Percentiles rank a stretch among this genome's conserved stretches.
Conservation (phyloP, 768 basidiomycete species). For the Leucocoprinus leucothites region DNA sequence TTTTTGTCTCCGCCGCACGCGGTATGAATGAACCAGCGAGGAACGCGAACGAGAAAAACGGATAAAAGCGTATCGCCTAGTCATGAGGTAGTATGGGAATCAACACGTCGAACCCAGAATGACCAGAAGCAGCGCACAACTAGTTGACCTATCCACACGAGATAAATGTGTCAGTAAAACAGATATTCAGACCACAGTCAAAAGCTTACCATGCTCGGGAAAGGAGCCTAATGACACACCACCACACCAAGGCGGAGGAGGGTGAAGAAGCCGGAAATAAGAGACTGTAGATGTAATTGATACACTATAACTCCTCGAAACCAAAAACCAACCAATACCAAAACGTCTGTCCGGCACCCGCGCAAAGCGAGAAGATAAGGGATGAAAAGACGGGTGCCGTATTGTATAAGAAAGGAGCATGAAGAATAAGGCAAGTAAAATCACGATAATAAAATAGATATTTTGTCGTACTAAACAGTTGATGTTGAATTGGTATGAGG, state of each 20-base stretch:
- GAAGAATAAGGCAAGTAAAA: slow-evolving; percentile 10
- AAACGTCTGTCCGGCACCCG: slow-evolving; percentile 8
- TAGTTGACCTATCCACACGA: no score
- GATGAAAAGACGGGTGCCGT: neutral
- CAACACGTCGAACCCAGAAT: no score
- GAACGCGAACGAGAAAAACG: no score
- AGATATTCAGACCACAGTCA: neutral
- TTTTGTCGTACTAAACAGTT: slow-evolving; percentile 10
- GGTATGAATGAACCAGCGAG: no score
- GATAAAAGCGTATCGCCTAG: no score
- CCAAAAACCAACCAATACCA: slow-evolving; percentile 1
- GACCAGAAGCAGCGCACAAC: no score
- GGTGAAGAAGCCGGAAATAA: neutral
- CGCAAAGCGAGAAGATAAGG: neutral
- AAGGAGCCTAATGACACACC: neutral
- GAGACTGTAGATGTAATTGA: slow-evolving; percentile 1
- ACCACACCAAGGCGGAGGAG: neutral
- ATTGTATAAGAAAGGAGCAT: neutral
- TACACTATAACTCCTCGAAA: slow-evolving; percentile 4
- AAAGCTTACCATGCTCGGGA: neutral
- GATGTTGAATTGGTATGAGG: neutral
- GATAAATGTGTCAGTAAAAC: neutral
- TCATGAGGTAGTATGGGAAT: no score
- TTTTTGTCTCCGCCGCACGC: no score
- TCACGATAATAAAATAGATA: slow-evolving; percentile 8